Base-by-base conservation (phyloP, 352 stramenopile genomes). In the Phytophthora hybrid region DNA sequence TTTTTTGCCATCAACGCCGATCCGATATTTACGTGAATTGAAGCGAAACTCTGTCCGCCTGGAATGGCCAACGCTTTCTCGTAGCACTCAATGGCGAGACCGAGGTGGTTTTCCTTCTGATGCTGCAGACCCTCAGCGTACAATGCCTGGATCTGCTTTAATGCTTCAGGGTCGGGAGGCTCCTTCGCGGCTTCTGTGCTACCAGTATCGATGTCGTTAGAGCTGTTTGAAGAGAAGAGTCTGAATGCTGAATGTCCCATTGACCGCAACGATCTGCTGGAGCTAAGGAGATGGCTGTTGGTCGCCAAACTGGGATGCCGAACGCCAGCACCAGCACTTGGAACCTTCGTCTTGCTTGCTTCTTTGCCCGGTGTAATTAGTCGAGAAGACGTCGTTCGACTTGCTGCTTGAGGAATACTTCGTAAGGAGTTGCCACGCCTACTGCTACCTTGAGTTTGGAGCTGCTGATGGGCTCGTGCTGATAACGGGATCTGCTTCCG, bases 11-110 rank as follows among this genome's bases (percentile, higher is more conserved):
- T 82, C 16, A 78, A 67, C 1, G 84, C 87, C 19, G 82, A 90
- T 19, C 84, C 84, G n/a, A 89, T 67, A 66, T 93, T 94, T 57
- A 94, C 77, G 44, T 91, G 78, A 51, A 93, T 57, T 6, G 87
- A 92, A 23, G 86, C 83, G 41, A 91, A 93, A 32, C 83, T 71
- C 3, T 78, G 82, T 5, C 69, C 74, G 6, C 34, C 56, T 37
- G 68, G 66, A 52, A 91, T 47, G 4, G 41, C 63, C 39, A 93
- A 77, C 21, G 81, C 86, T 41, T 71, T 66, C 60, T 91, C 73
- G 66, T 93, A 93, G 59, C 76, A 81, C 6, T 69, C 73, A 14
- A 88, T 77, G 13, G 84, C 86, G 16, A 79, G 72, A 9, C 80
- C 71, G 19, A 92, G 60, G 29, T 84, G 72, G 11, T 85, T 81